phyloP scores from a whole-genome alignment of 169 alveolate species.

The Cyclospora cayetanensis region DNA sequence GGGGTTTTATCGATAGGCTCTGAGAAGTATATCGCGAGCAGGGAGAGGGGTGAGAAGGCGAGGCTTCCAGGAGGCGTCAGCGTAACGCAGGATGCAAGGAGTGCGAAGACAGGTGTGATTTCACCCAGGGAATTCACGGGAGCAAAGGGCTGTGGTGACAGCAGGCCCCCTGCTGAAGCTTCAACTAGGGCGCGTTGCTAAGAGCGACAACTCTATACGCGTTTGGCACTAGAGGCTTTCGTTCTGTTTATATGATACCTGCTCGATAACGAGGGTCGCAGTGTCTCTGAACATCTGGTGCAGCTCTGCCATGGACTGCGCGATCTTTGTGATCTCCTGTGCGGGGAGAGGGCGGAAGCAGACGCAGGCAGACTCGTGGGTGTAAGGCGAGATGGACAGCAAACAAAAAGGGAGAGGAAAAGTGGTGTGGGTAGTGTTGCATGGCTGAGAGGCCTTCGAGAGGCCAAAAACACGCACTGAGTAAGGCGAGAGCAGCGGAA shows the following conservation, averaged over 20 bases:
- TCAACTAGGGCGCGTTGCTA: too few species aligned
- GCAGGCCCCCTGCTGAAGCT: too few species aligned
- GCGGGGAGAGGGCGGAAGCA: background rate
- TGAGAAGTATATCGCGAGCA: background rate
- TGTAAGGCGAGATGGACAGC: background rate
- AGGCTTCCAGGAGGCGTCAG: too few species aligned
- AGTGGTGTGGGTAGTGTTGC: background rate
- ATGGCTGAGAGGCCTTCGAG: background rate
- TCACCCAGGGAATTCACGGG: too few species aligned
- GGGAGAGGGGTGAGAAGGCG: background rate
- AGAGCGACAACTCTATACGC: too few species aligned
- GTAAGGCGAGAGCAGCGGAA: background rate
- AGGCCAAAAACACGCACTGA: background rate
- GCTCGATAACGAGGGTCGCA: conserved; percentile 72
- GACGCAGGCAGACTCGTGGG: background rate
- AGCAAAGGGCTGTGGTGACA: too few species aligned
- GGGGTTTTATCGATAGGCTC: background rate
- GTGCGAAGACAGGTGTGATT: too few species aligned
- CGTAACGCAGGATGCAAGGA: too few species aligned
- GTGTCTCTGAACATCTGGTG: conserved; percentile 72
- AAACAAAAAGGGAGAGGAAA: too few species aligned
- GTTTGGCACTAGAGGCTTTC: too few species aligned
- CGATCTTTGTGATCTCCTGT: conserved; percentile 72
- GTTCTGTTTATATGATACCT: too few species aligned
- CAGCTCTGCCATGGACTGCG: conserved; percentile 72